Percentiles rank a stretch among this genome's conserved stretches.
phyloP scores from a whole-genome alignment of 2,329 filamentous ascomycete genomes.

The Ophiostoma montium region DNA sequence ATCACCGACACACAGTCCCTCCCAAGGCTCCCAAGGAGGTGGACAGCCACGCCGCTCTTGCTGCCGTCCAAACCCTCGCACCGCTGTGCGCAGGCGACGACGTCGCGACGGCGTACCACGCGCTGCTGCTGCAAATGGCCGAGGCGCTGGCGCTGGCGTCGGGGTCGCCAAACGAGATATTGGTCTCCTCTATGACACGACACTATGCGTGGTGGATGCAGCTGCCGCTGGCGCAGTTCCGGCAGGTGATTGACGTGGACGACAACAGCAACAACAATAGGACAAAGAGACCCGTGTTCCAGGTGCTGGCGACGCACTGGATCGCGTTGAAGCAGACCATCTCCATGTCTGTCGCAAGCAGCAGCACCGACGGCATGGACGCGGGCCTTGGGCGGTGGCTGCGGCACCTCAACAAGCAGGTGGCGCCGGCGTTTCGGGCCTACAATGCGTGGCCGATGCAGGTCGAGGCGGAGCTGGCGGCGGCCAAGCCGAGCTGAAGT shows the following conservation, averaged over 20 bases:
- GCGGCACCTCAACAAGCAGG: slow-evolving; percentile 31
- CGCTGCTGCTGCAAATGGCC: slow-evolving; percentile 31
- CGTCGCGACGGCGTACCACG: slow-evolving; percentile 33
- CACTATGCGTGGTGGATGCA: slow-evolving; percentile 46
- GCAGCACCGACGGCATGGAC: slow-evolving; percentile 18
- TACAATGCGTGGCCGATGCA: slow-evolving; percentile 41
- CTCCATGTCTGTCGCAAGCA: not conserved
- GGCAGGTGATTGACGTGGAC: slow-evolving; percentile 31
- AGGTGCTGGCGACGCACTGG: slow-evolving; percentile 40
- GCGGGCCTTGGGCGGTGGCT: slow-evolving; percentile 36
- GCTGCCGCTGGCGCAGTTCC: slow-evolving; percentile 37
- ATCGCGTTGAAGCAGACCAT: slow-evolving; percentile 37
- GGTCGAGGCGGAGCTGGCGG: slow-evolving; percentile 38
- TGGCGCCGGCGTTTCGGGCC: slow-evolving; percentile 28
- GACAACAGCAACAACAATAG: no score
- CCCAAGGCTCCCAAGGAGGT: no score
- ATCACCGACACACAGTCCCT: no score
- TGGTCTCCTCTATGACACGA: slow-evolving; percentile 30
- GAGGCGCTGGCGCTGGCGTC: no score
- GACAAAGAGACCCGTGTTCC: slow-evolving; percentile 30
- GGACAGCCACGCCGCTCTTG: no score
- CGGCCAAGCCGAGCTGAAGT: no score
- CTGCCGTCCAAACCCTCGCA: slow-evolving; percentile 27
- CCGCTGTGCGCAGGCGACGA: slow-evolving; percentile 27
- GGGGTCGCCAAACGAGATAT: no score